Evolutionary conservation across 169 alveolate genomes (phyloP).

Genomic region (Miamiensis avidus): DNA sequence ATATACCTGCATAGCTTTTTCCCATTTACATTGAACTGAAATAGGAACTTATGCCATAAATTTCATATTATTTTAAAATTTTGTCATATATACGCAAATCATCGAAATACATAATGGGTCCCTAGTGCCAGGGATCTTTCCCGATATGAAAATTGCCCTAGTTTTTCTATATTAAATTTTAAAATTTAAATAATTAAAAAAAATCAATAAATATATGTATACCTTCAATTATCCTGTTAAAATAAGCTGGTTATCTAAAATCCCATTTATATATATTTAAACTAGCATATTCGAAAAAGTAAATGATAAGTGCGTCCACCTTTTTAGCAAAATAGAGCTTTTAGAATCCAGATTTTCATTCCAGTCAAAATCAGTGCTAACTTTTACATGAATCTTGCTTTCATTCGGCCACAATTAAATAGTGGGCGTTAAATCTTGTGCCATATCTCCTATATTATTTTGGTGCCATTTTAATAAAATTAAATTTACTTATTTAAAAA

Average conservation of each 20-base stretch:
- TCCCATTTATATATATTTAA: conserved; percentile 27
- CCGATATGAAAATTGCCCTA: conserved; percentile 37
- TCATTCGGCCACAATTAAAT: conserved; percentile 18
- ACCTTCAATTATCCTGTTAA: conserved; percentile 25
- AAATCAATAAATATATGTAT: not conserved
- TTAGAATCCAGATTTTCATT: conserved; percentile 23
- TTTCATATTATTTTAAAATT: conserved; percentile 8
- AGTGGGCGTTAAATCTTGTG: conserved; percentile 18
- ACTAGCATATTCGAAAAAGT: conserved; percentile 14
- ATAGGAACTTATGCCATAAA: not conserved
- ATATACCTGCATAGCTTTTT: not conserved
- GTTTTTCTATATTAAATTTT: conserved; percentile 8
- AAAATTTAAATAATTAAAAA: not conserved
- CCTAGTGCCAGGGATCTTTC: conserved; percentile 42
- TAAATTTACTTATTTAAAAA: too few species aligned
- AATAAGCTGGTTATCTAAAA: conserved; percentile 9
- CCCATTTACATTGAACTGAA: not conserved
- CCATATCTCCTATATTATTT: conserved; percentile 14
- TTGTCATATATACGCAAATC: conserved; percentile 24
- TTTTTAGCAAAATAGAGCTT: conserved; percentile 1
- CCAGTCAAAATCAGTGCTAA: conserved; percentile 21
- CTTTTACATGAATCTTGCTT: conserved; percentile 8
- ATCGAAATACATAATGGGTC: conserved; percentile 31
- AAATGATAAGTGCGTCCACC: conserved; percentile 23
- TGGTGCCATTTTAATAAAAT: too few species aligned